phyloP scores from a whole-genome alignment of 106 monocot species.

The Dendrobium nobile region DNA sequence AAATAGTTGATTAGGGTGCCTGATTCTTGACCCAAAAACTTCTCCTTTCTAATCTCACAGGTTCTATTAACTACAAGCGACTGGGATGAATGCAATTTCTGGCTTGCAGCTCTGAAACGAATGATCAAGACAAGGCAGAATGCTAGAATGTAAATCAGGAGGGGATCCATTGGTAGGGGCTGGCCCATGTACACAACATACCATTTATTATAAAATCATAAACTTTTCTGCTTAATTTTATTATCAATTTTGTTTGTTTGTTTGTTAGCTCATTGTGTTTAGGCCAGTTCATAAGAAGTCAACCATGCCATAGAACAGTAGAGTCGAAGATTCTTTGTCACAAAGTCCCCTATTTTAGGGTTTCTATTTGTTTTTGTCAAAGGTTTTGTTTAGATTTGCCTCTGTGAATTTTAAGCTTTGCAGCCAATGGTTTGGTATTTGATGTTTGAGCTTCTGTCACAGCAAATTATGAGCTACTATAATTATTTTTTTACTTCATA shows the following conservation, averaged over 20 bases:
- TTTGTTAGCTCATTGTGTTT: neutral
- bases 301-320: neutral
- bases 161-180: neutral
- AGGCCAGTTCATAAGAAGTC: neutral
- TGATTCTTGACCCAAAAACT: no score
- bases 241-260: neutral
- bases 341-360: neutral
- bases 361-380: neutral
- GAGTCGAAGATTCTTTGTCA: neutral
- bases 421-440: neutral
- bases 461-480: neutral
- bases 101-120: conserved; percentile 90
- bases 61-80: conserved; percentile 85
- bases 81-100: conserved; percentile 99
- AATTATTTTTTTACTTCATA: neutral
- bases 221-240: neutral
- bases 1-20: no score
- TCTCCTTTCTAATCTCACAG: conserved; percentile 21
- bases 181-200: neutral
- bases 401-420: neutral
- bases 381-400: neutral
- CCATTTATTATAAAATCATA: neutral
- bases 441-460: neutral
- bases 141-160: conserved; percentile 30
- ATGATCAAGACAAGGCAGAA: conserved; percentile 92